Percentiles rank a stretch among this genome's conserved stretches.
Evolutionary conservation across 352 stramenopile species (phyloP).

Genomic region (Globisporangium okanoganense): DNA sequence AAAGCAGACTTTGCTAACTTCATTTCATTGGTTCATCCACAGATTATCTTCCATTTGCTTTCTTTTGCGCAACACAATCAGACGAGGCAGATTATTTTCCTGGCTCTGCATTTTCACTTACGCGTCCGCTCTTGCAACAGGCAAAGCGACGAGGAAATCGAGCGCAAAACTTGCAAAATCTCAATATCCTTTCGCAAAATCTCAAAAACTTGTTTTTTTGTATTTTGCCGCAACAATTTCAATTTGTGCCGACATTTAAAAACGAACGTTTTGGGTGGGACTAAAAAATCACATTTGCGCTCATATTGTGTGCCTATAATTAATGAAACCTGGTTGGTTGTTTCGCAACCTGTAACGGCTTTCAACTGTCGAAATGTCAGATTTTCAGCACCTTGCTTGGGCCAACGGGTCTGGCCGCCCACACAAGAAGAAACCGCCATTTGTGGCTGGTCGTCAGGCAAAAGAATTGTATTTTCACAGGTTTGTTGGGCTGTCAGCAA

Average conservation of each 20-base stretch:
- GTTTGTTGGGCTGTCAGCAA: too few species aligned
- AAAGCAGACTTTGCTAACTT: too few species aligned
- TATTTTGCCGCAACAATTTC: not conserved
- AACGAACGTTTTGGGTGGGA: conserved; percentile 2
- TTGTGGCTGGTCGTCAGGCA: not conserved
- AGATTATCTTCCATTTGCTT: not conserved
- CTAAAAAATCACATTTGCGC: not conserved
- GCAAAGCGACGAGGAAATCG: not conserved
- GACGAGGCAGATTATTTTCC: not conserved
- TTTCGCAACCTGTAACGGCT: not conserved
- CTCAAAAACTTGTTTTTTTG: not conserved
- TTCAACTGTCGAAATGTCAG: conserved; percentile 1
- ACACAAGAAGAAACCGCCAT: not conserved
- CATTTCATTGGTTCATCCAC: conserved; percentile 4
- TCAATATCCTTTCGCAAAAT: not conserved
- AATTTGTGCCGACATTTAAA: conserved; percentile 5
- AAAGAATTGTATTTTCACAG: not conserved
- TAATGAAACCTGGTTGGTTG: not conserved
- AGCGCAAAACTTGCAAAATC: not conserved
- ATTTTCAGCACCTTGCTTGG: not conserved
- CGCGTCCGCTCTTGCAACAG: not conserved
- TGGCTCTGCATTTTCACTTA: conserved; percentile 1
- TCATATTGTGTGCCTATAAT: not conserved
- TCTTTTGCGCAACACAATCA: conserved; percentile 3
- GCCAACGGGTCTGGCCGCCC: not conserved